phyloP scores from a whole-genome alignment of 805 yeast genomes.

The Cyberlindnera nakhonratchasimensis region DNA sequence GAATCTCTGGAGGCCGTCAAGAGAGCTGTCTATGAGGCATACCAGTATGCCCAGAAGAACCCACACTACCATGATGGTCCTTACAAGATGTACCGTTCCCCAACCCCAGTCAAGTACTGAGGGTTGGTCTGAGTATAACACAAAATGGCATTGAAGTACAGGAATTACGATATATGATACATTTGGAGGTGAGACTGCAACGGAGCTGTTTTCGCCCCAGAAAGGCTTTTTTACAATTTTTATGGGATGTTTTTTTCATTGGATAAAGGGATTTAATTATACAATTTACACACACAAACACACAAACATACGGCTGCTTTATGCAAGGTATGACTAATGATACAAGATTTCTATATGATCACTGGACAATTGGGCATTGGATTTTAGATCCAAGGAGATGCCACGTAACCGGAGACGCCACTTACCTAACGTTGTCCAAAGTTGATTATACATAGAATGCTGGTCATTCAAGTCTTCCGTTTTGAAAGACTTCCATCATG shows the following conservation, averaged over 20 bases:
- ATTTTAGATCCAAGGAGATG: too few species aligned
- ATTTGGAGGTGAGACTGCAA: neutral
- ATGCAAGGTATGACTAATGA: neutral
- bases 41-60: conserved; percentile 46
- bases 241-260: conserved; percentile 7
- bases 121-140: neutral
- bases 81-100: conserved; percentile 42
- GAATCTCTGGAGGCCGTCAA: conserved; percentile 57
- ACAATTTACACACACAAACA: neutral
- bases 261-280: neutral
- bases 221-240: conserved; percentile 8
- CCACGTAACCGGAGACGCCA: neutral
- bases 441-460: neutral
- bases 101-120: conserved; percentile 32
- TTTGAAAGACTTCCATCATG: too few species aligned
- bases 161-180: conserved; percentile 1
- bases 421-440: too few species aligned
- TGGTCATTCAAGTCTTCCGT: neutral
- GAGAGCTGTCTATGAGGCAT: conserved; percentile 53
- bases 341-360: too few species aligned
- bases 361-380: too few species aligned
- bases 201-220: too few species aligned
- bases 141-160: conserved; percentile 27
- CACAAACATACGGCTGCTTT: neutral
- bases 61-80: conserved; percentile 52